Base-by-base conservation (phyloP, 2,329 filamentous ascomycete genomes). In the Sporothrix sp. region DNA sequence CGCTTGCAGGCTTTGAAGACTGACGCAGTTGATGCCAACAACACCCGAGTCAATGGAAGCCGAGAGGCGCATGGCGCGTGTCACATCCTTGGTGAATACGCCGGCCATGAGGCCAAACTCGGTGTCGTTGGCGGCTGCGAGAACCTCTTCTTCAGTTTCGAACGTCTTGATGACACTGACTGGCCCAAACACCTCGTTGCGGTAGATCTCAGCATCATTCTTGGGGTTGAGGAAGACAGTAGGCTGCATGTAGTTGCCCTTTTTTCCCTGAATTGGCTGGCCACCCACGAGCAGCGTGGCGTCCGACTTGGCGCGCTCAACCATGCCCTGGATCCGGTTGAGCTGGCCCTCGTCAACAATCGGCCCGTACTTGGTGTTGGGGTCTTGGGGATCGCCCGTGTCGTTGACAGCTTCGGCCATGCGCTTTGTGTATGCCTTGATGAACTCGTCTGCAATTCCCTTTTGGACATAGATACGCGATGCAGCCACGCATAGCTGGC, bases 341-440 rank as follows among this genome's bases (percentile, higher is more conserved):
- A 78, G 80, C 59, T 83, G 79, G 16, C 70, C 62, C 62, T 79
- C 78, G 52, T 71, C 68, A 13, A 66, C 68, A 52, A 70, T 64
- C 11, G 74, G 74, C 0, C 73, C 73, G 33, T 63, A 62, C 25
- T 57, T 54, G 18, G 60, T 61, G 13, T 58, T 60, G 18, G 56
- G 56, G 21, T 60, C 56, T 13, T 58, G 56, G 7, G 67, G 68
- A 56, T 82, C 74, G 6, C 83, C 61, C 32, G 68, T 61, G 50
- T 62, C 66, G 56, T 66, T 66, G 5, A 65, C 63, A 6, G 66
- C 64, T 2, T 23, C 40, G 33, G 71, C 64, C 18, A 70, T 68
- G 38, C 67, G 69, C 25, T 64, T 62, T 48, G 69, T 68, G 68
- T 85, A 68, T 66, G 14, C 66, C 63, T 21, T 27, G 14, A 53